Conservation (phyloP, 441 rosid genomes). For the Viola pubescens region DNA sequence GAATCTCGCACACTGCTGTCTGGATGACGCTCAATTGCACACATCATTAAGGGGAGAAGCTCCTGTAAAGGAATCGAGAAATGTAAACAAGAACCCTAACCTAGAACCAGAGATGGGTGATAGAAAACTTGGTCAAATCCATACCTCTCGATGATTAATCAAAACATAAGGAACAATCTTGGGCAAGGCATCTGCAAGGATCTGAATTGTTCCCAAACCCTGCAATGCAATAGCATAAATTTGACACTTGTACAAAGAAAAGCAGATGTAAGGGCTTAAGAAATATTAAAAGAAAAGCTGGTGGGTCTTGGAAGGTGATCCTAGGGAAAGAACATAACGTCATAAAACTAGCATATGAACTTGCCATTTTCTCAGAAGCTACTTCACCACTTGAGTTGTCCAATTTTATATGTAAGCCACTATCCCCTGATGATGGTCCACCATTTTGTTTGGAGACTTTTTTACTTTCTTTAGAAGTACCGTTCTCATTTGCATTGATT, state of each 20-base stretch:
- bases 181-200: slow-evolving; percentile 93
- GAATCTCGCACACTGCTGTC: slow-evolving; percentile 70
- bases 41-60: slow-evolving; percentile 98
- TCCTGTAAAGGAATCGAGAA: slow-evolving; percentile 41
- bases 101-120: slow-evolving; percentile 1
- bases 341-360: slow-evolving; percentile 22
- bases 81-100: background rate
- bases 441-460: slow-evolving; percentile 32
- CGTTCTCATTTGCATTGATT: slow-evolving; percentile 28
- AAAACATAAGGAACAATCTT: slow-evolving; percentile 95
- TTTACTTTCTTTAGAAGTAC: slow-evolving; percentile 26
- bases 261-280: background rate
- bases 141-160: slow-evolving; percentile 96
- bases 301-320: too few relatives aligned
- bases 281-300: background rate
- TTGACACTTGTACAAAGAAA: slow-evolving; percentile 18
- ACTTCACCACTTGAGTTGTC: slow-evolving; percentile 40
- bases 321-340: slow-evolving; percentile 14
- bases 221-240: slow-evolving; percentile 32
- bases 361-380: slow-evolving; percentile 48
- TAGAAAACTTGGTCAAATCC: slow-evolving; percentile 17
- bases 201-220: slow-evolving; percentile 89
- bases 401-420: slow-evolving; percentile 27
- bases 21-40: slow-evolving; percentile 98
- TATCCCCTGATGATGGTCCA: slow-evolving; percentile 29